Evolutionary conservation across 371 early-diverging fungal species (phyloP), one percentile per base, ranked within the genome.

Genomic region (Choanephora cucurbitarum): DNA sequence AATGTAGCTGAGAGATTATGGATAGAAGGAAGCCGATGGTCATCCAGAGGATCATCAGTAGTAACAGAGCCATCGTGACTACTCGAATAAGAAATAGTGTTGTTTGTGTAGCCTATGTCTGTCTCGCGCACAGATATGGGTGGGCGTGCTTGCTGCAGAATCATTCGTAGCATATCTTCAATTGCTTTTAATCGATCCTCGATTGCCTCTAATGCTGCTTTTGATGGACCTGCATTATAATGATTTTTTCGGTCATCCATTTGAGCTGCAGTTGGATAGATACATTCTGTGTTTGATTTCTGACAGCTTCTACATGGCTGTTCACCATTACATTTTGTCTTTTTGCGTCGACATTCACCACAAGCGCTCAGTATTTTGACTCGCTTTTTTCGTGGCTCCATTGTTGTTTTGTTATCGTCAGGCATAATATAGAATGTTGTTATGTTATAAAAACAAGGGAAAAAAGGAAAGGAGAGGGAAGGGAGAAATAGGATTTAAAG

Each of bases 361-460:
- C 83, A 83, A 2, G 86, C 86, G 44, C 83, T 85, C 17, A 83
- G 75, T 37, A 85, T 83, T 58, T 84, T 83, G 40, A 79, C 83
- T 57, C 84, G 79, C 58, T 85, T 85, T 56, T 64, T 71, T 47
- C 70, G 74, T 41, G 72, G 72, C 18, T 62, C 59, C 33, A 48
- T 19, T 37, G 40, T 51, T 50, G 44, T 33, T 42, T 19, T 33
- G 5, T 9, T 44, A 11, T 60, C 44, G 17, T 44, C 51, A 34
- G 34, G 44, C 43, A 55, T 55, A 44, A 21, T 34, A 10, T 34
- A 10, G 28, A 15, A 10, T 21, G 7, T 28, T 28, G 28, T n/a
- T n/a, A n/a, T n/a, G n/a, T n/a, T 21, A 37, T 13, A 37, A 39
- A 34, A 34, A 22, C 17, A 40, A 13, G 19, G 41, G 39, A 22